phyloP scores from a whole-genome alignment of 164 flowering plant genomes.

The Stephania cephalantha region DNA sequence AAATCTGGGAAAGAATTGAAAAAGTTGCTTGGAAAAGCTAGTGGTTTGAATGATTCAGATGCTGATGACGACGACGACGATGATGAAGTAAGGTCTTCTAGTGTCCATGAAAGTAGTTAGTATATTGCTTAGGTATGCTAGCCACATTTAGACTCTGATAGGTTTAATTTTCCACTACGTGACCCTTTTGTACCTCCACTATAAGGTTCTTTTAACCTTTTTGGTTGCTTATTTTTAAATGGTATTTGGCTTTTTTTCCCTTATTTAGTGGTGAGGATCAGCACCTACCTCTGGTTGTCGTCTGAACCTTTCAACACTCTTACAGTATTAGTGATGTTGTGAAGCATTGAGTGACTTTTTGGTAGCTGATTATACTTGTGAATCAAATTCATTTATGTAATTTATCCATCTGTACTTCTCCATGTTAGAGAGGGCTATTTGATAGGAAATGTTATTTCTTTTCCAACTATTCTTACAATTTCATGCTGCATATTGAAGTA shows the following conservation, averaged over 20 bases:
- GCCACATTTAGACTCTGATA: neutral
- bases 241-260: neutral
- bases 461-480: neutral
- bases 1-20: conserved; percentile 94
- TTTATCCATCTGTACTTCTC: neutral
- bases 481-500: neutral
- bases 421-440: neutral
- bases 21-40: conserved; percentile 70
- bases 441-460: neutral
- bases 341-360: neutral
- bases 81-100: conserved; percentile 53
- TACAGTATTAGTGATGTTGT: neutral
- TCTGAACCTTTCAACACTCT: neutral
- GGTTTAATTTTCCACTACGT: neutral
- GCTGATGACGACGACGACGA: conserved; percentile 89
- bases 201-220: neutral
- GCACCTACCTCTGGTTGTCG: neutral
- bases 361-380: no score
- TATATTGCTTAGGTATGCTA: neutral
- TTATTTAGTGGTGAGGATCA: neutral
- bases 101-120: neutral
- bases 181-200: neutral
- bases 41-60: conserved; percentile 76
- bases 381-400: neutral
- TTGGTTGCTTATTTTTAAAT: neutral